phyloP scores from a whole-genome alignment of 768 basidiomycete species.

The Botryobasidium botryosum region DNA sequence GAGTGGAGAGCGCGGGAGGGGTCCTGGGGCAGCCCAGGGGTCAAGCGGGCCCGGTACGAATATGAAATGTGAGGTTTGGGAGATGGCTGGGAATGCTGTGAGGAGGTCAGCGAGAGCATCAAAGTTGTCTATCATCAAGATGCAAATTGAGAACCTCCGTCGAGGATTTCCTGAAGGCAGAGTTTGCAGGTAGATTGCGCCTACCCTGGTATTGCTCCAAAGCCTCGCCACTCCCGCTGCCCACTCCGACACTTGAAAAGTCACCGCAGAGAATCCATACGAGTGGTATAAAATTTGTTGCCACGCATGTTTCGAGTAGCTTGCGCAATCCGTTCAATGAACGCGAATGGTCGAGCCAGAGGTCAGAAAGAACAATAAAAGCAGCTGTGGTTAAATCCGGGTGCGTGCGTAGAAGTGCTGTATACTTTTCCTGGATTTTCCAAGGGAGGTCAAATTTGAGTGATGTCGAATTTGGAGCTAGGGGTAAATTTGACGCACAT shows the following conservation, averaged over 20 bases:
- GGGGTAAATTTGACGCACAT: slow-evolving; percentile 36
- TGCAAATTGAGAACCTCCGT: slow-evolving; percentile 1
- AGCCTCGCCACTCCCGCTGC: slow-evolving; percentile 60
- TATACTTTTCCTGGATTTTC: slow-evolving; percentile 36
- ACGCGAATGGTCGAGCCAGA: slow-evolving; percentile 83
- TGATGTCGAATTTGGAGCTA: background rate
- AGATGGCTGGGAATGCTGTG: slow-evolving; percentile 58
- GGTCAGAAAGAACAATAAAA: slow-evolving; percentile 88
- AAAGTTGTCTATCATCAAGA: slow-evolving; percentile 54
- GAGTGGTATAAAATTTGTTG: slow-evolving; percentile 73
- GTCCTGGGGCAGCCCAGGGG: slow-evolving; percentile 51
- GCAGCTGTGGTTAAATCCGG: slow-evolving; percentile 54
- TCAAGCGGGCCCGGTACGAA: slow-evolving; percentile 92
- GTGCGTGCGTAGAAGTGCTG: slow-evolving; percentile 40
- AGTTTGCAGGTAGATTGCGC: slow-evolving; percentile 10
- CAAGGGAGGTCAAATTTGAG: background rate
- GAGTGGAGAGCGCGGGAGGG: slow-evolving; percentile 67
- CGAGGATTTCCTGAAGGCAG: background rate
- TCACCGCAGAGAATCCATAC: slow-evolving; percentile 89
- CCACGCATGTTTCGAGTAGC: slow-evolving; percentile 81
- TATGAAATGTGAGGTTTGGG: slow-evolving; percentile 70
- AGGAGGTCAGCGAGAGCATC: slow-evolving; percentile 76
- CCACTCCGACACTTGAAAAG: slow-evolving; percentile 71
- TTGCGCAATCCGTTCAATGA: slow-evolving; percentile 64
- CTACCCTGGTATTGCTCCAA: slow-evolving; percentile 75